Conservation (phyloP, 2,329 filamentous ascomycete genomes). For the Clonostachys solani region DNA sequence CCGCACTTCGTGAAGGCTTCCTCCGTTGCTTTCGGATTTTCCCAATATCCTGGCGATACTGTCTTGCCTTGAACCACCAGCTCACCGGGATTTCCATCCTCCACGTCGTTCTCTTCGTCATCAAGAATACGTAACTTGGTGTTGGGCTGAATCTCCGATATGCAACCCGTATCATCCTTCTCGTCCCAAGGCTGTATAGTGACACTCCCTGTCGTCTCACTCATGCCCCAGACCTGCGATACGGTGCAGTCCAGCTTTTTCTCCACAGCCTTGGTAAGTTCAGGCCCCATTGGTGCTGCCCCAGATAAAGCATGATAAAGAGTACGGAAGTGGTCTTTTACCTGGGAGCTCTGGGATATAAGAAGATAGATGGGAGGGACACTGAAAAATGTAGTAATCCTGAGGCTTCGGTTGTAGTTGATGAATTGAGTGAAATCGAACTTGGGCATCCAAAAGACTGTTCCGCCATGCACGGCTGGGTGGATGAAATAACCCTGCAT, state of each 20-base stretch:
- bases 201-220: slow-evolving; percentile 46
- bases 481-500: slow-evolving; percentile 36
- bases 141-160: slow-evolving; percentile 23
- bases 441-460: slow-evolving; percentile 58
- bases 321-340: slow-evolving; percentile 49
- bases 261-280: slow-evolving; percentile 33
- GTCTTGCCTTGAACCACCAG: slow-evolving; percentile 68
- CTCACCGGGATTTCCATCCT: slow-evolving; percentile 45
- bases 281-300: slow-evolving; percentile 50
- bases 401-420: slow-evolving; percentile 40
- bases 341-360: slow-evolving; percentile 49
- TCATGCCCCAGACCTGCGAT: slow-evolving; percentile 52
- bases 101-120: slow-evolving; percentile 30
- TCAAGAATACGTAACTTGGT: slow-evolving; percentile 26
- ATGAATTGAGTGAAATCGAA: slow-evolving; percentile 55
- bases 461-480: slow-evolving; percentile 33
- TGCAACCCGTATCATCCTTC: slow-evolving; percentile 39
- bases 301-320: slow-evolving; percentile 44
- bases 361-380: slow-evolving; percentile 58
- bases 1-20: slow-evolving; percentile 43
- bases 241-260: slow-evolving; percentile 19
- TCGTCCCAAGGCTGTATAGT: slow-evolving; percentile 36
- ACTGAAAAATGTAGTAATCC: slow-evolving; percentile 50
- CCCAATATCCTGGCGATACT: slow-evolving; percentile 68
- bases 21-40: slow-evolving; percentile 60